Evolutionary conservation across 2,329 filamentous ascomycete genomes (phyloP).

Genomic region (Colletotrichum sp.): DNA sequence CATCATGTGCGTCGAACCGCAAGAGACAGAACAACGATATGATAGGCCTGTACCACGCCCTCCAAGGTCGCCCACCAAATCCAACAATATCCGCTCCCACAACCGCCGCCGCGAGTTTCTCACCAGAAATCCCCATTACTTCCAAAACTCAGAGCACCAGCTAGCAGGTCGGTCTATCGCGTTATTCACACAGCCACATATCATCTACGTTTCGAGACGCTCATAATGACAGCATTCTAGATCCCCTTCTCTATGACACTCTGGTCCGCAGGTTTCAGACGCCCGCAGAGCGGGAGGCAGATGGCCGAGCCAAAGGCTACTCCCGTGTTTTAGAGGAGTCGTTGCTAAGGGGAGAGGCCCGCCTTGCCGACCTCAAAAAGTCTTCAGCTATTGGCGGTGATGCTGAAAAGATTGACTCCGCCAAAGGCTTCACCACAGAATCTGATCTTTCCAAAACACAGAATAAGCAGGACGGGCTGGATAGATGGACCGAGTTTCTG

Average conservation of each 20-base stretch:
- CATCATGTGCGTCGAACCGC: neutral
- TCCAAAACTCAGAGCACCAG: slow-evolving; percentile 61
- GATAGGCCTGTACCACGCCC: slow-evolving; percentile 50
- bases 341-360: slow-evolving; percentile 76
- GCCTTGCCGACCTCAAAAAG: slow-evolving; percentile 60
- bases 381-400: neutral
- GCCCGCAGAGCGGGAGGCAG: slow-evolving; percentile 73
- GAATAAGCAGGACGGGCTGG: slow-evolving; percentile 69
- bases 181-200: neutral
- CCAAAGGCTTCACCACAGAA: neutral
- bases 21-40: neutral
- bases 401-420: neutral
- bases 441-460: slow-evolving; percentile 44
- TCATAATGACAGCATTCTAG: slow-evolving; percentile 36
- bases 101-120: slow-evolving; percentile 83
- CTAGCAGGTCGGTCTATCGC: slow-evolving; percentile 48
- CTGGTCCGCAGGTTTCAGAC: slow-evolving; percentile 81
- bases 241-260: slow-evolving; percentile 83
- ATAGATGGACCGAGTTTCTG: slow-evolving; percentile 76
- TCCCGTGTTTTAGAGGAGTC: slow-evolving; percentile 81
- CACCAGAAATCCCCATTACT: slow-evolving; percentile 75
- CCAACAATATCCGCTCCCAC: slow-evolving; percentile 62
- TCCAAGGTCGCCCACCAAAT: slow-evolving; percentile 44
- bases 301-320: slow-evolving; percentile 78
- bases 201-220: neutral